phyloP scores from a whole-genome alignment of 2,329 filamentous ascomycete genomes.

The Purpureocillium lavendulum region DNA sequence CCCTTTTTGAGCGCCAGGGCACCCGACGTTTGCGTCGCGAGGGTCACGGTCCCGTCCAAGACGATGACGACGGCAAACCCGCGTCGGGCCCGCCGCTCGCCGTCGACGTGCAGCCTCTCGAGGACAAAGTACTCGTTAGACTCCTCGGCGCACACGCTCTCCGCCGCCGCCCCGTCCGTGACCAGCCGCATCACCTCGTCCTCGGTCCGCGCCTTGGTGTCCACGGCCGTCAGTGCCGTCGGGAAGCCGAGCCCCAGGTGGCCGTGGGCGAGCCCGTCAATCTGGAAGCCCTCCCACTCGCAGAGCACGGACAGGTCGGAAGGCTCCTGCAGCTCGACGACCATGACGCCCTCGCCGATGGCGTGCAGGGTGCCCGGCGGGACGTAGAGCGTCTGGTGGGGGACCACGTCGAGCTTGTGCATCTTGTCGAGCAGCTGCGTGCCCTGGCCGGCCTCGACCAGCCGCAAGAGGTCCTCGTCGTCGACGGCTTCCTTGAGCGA shows the following conservation, averaged over 20 bases:
- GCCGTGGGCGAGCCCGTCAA: conserved; percentile 8
- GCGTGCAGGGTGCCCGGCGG: conserved; percentile 12
- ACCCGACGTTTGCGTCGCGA: conserved; percentile 3
- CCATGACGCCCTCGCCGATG: conserved; percentile 11
- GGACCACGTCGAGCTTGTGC: conserved; percentile 9
- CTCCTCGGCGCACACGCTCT: conserved; percentile 4
- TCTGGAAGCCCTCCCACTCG: conserved; percentile 9
- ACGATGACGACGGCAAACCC: conserved; percentile 10
- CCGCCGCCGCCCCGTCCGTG: neutral
- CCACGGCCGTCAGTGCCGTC: conserved; percentile 10
- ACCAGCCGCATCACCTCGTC: conserved; percentile 6
- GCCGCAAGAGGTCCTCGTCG: conserved; percentile 2
- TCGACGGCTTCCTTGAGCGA: conserved; percentile 8
- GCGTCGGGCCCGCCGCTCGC: neutral
- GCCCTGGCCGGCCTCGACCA: conserved; percentile 7
- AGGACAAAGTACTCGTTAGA: conserved; percentile 9
- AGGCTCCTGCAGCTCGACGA: conserved; percentile 12
- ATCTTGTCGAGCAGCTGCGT: conserved; percentile 7
- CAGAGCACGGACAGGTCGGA: conserved; percentile 11
- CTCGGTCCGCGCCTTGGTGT: conserved; percentile 3
- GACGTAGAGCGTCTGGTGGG: conserved; percentile 12
- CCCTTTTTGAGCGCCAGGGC: conserved; percentile 5
- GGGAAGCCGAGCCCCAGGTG: conserved; percentile 11
- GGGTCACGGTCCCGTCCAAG: conserved; percentile 1
- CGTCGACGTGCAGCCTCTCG: conserved; percentile 5